phyloP scores from a whole-genome alignment of 805 yeast species.

The Hanseniaspora pseudoguilliermondii region DNA sequence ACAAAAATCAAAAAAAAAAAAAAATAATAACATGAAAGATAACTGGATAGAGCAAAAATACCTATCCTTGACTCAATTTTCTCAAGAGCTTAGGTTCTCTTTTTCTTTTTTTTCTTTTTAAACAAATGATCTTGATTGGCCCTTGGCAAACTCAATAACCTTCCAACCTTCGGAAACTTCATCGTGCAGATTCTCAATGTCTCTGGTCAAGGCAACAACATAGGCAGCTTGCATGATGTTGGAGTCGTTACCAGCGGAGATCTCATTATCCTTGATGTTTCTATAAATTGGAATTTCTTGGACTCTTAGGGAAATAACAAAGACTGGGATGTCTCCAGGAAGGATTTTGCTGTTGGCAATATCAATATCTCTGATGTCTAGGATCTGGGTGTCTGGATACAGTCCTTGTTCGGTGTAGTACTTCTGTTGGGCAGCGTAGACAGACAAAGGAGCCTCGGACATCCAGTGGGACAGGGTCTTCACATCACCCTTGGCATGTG shows the following conservation, averaged over 20 bases:
- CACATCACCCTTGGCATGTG: constrained; percentile 85
- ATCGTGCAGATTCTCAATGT: constrained; percentile 83
- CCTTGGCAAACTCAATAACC: constrained; percentile 84
- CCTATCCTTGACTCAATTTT: neutral
- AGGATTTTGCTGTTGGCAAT: constrained; percentile 75
- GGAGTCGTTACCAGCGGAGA: constrained; percentile 92
- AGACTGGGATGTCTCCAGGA: constrained; percentile 85
- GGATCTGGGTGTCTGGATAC: constrained; percentile 77
- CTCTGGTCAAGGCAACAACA: constrained; percentile 88
- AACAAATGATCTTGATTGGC: constrained; percentile 76
- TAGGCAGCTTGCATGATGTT: constrained; percentile 86
- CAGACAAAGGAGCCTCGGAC: constrained; percentile 92
- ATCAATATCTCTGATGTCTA: constrained; percentile 92
- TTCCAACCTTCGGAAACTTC: constrained; percentile 95
- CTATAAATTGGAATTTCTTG: constrained; percentile 87
- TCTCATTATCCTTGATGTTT: constrained; percentile 81
- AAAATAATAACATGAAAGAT: neutral
- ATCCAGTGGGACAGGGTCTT: constrained; percentile 77
- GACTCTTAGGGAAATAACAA: constrained; percentile 89
- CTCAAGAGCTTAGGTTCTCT: neutral
- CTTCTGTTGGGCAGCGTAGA: constrained; percentile 86
- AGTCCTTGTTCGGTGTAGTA: constrained; percentile 83
- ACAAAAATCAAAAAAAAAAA: neutral
- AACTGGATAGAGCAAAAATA: too few species aligned
- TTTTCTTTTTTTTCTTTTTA: constrained; percentile 18